Conservation (phyloP, 1,284 basidiomycete genomes). For the Marasmius tenuissimus region DNA sequence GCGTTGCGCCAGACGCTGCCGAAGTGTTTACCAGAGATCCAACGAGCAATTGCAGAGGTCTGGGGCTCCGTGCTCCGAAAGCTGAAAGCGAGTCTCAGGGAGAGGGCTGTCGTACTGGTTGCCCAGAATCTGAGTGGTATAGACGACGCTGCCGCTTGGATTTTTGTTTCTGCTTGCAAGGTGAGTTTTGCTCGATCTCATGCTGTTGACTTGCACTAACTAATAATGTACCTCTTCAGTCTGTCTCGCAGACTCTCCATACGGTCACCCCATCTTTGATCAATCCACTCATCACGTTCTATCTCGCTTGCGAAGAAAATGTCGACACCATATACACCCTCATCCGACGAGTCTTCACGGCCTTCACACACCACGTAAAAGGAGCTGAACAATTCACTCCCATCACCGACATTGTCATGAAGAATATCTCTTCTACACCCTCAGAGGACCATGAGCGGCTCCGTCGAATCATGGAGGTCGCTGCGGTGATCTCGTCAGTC, state of each 20-base stretch:
- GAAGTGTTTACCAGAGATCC: slow-evolving; percentile 65
- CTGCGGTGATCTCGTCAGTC: slow-evolving; percentile 10
- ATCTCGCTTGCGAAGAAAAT: slow-evolving; percentile 42
- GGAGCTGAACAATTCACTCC: slow-evolving; percentile 61
- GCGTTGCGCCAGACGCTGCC: slow-evolving; percentile 48
- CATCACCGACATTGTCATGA: slow-evolving; percentile 55
- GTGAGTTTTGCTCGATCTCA: slow-evolving; percentile 36
- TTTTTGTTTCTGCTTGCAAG: slow-evolving; percentile 70
- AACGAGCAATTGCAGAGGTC: slow-evolving; percentile 72
- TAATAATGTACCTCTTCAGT: slow-evolving; percentile 40
- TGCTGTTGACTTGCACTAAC: slow-evolving; percentile 10
- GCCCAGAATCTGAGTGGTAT: slow-evolving; percentile 42
- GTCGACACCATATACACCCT: slow-evolving; percentile 51
- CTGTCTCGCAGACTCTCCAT: slow-evolving; percentile 77
- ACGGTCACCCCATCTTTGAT: slow-evolving; percentile 71
- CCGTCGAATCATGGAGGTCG: slow-evolving; percentile 16
- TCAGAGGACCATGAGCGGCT: slow-evolving; percentile 18
- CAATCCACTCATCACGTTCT: slow-evolving; percentile 49
- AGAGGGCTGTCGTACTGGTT: slow-evolving; percentile 51
- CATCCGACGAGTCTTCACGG: slow-evolving; percentile 71
- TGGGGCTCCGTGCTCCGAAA: slow-evolving; percentile 73
- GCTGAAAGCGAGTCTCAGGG: slow-evolving; percentile 54
- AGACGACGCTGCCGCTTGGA: slow-evolving; percentile 67
- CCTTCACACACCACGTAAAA: slow-evolving; percentile 80
- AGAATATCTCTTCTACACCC: slow-evolving; percentile 26